Conservation (phyloP, 2,329 filamentous ascomycete genomes). For the Cladorrhinum sp. region DNA sequence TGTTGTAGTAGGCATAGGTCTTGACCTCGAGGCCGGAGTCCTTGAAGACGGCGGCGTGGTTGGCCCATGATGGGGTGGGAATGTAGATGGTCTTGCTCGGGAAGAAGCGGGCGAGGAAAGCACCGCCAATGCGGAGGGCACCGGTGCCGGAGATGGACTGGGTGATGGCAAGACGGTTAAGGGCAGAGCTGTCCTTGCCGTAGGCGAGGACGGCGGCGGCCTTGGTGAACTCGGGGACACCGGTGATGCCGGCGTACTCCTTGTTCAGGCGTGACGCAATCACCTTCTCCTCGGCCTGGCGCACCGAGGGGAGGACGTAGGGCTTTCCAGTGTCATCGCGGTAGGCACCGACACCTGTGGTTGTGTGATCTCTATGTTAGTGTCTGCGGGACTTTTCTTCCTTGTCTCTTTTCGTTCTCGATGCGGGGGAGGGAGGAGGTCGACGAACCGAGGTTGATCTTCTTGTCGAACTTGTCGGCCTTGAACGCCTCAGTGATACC, state of each 20-base stretch:
- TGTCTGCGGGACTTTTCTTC: background rate
- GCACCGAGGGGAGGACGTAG: conserved; percentile 92
- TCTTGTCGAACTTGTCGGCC: conserved; percentile 86
- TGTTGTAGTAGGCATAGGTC: conserved; percentile 99
- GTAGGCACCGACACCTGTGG: conserved; percentile 87
- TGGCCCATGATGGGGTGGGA: conserved; percentile 93
- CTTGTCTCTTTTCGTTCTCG: background rate
- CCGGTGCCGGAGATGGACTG: conserved; percentile 98
- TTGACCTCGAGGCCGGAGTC: conserved; percentile 87
- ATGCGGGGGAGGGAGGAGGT: conserved; percentile 9
- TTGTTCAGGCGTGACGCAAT: conserved; percentile 79
- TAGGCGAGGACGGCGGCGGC: conserved; percentile 90
- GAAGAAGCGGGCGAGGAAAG: conserved; percentile 89
- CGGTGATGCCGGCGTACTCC: conserved; percentile 97
- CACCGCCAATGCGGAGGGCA: conserved; percentile 88
- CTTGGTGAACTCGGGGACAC: conserved; percentile 89
- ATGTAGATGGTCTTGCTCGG: conserved; percentile 97
- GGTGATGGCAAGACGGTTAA: conserved; percentile 83
- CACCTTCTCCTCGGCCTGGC: conserved; percentile 82
- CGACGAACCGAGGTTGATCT: conserved; percentile 88
- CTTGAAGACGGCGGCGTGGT: conserved; percentile 95
- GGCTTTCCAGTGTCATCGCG: conserved; percentile 97
- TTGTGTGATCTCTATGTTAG: conserved; percentile 13
- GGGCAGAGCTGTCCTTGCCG: conserved; percentile 71
- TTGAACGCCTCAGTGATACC: conserved; percentile 99